Percentiles rank a stretch among this genome's conserved stretches.
These are phyloP conservation scores for Hericium rajendrae DNA, from an alignment of 768 basidiomycete species.

Conservation along the genomic window DNA sequence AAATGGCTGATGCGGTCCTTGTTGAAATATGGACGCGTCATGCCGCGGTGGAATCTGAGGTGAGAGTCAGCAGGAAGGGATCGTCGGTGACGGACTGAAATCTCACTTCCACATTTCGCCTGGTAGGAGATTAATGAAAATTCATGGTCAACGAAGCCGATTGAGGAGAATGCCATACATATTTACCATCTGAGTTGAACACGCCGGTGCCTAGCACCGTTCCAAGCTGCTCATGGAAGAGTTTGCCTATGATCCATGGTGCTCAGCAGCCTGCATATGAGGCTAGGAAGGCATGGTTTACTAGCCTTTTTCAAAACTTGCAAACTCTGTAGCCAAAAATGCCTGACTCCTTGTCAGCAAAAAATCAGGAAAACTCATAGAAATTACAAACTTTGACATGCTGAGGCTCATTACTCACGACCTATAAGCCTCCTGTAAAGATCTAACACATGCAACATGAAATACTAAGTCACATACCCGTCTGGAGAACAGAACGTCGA, in stretches of 20 bases:
- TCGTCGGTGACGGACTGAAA: neutral
- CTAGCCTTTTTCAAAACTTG: neutral
- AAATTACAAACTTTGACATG: neutral
- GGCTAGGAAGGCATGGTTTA: neutral
- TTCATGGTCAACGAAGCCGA: neutral
- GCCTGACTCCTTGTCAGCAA: neutral
- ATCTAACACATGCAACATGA: neutral
- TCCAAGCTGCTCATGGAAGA: conserved; percentile 14
- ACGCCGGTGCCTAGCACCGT: conserved; percentile 47
- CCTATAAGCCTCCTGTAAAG: neutral
- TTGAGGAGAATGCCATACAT: neutral
- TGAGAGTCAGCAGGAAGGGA: neutral
- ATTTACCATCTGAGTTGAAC: conserved; percentile 45
- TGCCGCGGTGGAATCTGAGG: conserved; percentile 48
- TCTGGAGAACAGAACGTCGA: neutral
- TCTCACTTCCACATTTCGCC: neutral
- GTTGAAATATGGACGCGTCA: conserved; percentile 58
- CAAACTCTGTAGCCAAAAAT: neutral
- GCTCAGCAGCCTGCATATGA: neutral
- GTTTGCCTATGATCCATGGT: conserved; percentile 12
- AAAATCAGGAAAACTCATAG: neutral
- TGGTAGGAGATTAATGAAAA: neutral
- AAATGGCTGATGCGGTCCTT: conserved; percentile 51
- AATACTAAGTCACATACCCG: neutral
- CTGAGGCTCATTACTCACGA: neutral